These are phyloP conservation scores for Fusarium fracticaudum DNA, from an alignment of 2,329 filamentous ascomycete species.

Conservation along the genomic window DNA sequence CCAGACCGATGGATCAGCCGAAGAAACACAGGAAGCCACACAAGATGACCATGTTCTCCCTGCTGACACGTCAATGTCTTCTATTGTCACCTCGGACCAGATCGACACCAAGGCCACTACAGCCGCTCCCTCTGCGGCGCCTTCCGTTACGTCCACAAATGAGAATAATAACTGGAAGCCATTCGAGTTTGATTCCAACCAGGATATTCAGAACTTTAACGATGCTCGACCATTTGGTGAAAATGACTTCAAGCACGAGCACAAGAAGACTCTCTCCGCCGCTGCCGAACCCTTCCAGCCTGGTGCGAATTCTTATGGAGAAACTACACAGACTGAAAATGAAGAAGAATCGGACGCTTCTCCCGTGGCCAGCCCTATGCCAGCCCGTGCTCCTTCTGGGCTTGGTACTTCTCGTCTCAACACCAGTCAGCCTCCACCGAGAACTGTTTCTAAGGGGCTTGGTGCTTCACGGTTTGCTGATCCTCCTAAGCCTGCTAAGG, in stretches of 20 bases:
- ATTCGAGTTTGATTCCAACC: slow-evolving; percentile 66
- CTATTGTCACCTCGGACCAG: slow-evolving; percentile 62
- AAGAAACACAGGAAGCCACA: slow-evolving; percentile 25
- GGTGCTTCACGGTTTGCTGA: slow-evolving; percentile 61
- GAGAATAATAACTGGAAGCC: slow-evolving; percentile 61
- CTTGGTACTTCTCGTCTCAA: slow-evolving; percentile 35
- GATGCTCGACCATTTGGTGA: slow-evolving; percentile 61
- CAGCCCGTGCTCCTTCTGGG: slow-evolving; percentile 32
- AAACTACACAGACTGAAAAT: slow-evolving; percentile 32
- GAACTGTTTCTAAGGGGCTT: slow-evolving; percentile 49
- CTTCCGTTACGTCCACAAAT: slow-evolving; percentile 62
- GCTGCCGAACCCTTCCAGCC: slow-evolving; percentile 75
- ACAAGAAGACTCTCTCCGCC: slow-evolving; percentile 68
- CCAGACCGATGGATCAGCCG: slow-evolving; percentile 14
- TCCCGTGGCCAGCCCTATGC: slow-evolving; percentile 30
- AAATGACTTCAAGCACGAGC: slow-evolving; percentile 53
- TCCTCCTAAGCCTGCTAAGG: slow-evolving; percentile 53
- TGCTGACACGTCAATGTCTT: slow-evolving; percentile 64
- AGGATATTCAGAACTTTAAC: slow-evolving; percentile 61
- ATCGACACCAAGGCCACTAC: slow-evolving; percentile 63
- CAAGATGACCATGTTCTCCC: slow-evolving; percentile 52
- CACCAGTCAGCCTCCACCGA: slow-evolving; percentile 42
- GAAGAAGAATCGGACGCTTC: slow-evolving; percentile 39
- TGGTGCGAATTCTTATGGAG: slow-evolving; percentile 47
- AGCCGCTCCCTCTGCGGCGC: slow-evolving; percentile 61